These are phyloP conservation scores for Musa troglodytarum DNA, from an alignment of 176 grass and related monocot species.

Conservation along the genomic window DNA sequence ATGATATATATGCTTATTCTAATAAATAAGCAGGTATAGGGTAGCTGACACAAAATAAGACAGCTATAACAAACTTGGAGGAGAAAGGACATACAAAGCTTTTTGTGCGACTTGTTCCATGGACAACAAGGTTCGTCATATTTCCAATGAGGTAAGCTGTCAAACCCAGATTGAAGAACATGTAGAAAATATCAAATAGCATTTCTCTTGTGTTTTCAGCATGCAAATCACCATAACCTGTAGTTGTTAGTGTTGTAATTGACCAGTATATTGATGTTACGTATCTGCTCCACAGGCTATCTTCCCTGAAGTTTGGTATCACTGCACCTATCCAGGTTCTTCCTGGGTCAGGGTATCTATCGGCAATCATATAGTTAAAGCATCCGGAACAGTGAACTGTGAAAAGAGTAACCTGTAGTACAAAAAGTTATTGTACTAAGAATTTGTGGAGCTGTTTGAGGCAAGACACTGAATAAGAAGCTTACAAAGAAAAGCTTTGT, in stretches of 20 bases:
- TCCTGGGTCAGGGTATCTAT: slow-evolving; percentile 18
- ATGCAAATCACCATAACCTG: slow-evolving; percentile 23
- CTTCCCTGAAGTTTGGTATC: slow-evolving; percentile 20
- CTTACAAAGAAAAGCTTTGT: slow-evolving; percentile 58
- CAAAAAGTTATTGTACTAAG: neutral
- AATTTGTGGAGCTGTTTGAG: neutral
- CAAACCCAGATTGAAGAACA: slow-evolving; percentile 23
- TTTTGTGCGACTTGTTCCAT: slow-evolving; percentile 16
- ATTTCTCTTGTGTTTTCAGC: slow-evolving; percentile 24
- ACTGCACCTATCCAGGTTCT: slow-evolving; percentile 27
- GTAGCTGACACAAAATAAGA: too few relatives aligned
- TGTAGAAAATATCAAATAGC: slow-evolving; percentile 22
- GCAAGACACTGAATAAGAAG: neutral
- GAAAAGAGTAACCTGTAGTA: slow-evolving; percentile 19
- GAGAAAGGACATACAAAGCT: slow-evolving; percentile 4
- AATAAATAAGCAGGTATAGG: too few relatives aligned
- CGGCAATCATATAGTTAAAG: slow-evolving; percentile 27
- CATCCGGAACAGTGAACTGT: slow-evolving; percentile 24
- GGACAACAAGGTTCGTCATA: slow-evolving; percentile 26
- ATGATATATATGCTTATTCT: too few relatives aligned
- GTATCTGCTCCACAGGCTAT: slow-evolving; percentile 21
- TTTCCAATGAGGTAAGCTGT: slow-evolving; percentile 24
- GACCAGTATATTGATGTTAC: slow-evolving; percentile 24
- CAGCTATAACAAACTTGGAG: too few relatives aligned
- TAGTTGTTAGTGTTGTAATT: slow-evolving; percentile 27